Conservation (phyloP, 345 rosid genomes). For the Toxicodendron radicans region DNA sequence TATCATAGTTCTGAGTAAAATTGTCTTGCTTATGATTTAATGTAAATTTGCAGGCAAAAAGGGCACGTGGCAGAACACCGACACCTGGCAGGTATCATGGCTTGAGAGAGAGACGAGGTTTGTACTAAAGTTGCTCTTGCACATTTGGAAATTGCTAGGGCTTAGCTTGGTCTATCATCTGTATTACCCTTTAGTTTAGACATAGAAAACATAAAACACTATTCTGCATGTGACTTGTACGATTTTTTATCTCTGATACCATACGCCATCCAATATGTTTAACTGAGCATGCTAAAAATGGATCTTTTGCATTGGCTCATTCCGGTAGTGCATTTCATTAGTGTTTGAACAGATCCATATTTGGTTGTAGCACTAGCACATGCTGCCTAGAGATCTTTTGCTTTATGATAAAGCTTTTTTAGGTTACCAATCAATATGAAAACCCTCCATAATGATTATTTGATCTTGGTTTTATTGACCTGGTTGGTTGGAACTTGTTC, state of each 20-base stretch:
- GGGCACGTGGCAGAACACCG: constrained; percentile 64
- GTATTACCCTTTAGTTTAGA: background rate
- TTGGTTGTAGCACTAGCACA: background rate
- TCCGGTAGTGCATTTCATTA: background rate
- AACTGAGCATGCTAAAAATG: background rate
- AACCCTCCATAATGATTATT: background rate
- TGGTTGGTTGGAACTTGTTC: background rate
- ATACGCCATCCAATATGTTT: background rate
- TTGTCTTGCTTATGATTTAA: background rate
- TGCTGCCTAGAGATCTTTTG: background rate
- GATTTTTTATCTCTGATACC: background rate
- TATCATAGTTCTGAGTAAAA: background rate
- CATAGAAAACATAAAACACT: background rate
- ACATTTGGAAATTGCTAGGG: background rate
- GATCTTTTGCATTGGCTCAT: background rate
- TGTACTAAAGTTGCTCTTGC: background rate
- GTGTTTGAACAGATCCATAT: background rate
- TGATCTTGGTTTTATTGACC: background rate
- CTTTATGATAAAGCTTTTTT: background rate
- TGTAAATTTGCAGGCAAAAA: constrained; percentile 52
- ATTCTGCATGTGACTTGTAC: background rate
- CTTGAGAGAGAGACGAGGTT: constrained; percentile 52
- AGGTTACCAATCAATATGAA: background rate
- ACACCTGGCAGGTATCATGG: constrained; percentile 69
- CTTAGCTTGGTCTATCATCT: background rate